A percentile compares a stretch with the other conserved stretches of the same genome.
phyloP scores from a whole-genome alignment of 1,284 basidiomycete species.

The Boletus sp. region DNA sequence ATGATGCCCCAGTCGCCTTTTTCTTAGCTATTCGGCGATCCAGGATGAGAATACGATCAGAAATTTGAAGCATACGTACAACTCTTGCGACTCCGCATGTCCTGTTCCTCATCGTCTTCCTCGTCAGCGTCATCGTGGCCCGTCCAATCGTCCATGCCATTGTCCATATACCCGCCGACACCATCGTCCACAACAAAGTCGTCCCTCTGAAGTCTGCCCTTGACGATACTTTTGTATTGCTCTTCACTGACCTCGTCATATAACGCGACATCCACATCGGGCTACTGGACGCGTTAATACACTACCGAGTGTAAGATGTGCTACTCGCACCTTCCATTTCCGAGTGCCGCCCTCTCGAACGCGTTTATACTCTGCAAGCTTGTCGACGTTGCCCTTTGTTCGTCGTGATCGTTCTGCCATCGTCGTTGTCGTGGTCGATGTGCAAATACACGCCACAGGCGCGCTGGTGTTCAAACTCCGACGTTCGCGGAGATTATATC shows the following conservation, averaged over 20 bases:
- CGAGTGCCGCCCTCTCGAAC: slow-evolving; percentile 47
- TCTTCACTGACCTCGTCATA: slow-evolving; percentile 95
- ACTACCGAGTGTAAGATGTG: background rate
- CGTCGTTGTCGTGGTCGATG: slow-evolving; percentile 19
- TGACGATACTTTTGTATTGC: slow-evolving; percentile 85
- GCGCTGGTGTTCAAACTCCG: slow-evolving; percentile 28
- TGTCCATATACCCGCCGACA: slow-evolving; percentile 88
- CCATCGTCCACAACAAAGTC: slow-evolving; percentile 98
- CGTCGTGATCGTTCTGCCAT: slow-evolving; percentile 36
- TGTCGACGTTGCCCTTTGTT: slow-evolving; percentile 37
- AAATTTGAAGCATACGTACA: slow-evolving; percentile 32
- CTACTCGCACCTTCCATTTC: slow-evolving; percentile 41
- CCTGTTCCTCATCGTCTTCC: slow-evolving; percentile 38
- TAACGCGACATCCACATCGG: slow-evolving; percentile 67
- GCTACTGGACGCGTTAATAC: slow-evolving; percentile 32
- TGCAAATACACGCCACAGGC: slow-evolving; percentile 25
- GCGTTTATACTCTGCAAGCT: slow-evolving; percentile 48
- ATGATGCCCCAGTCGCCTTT: slow-evolving; percentile 38
- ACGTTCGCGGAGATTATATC: slow-evolving; percentile 14
- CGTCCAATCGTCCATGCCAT: slow-evolving; percentile 92
- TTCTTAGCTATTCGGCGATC: slow-evolving; percentile 36
- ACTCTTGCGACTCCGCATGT: slow-evolving; percentile 36
- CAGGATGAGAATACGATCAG: background rate
- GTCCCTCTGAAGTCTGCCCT: slow-evolving; percentile 80
- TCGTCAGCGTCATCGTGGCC: slow-evolving; percentile 48